Evolutionary conservation across 441 rosid genomes (phyloP).

Genomic region (Adansonia madagascariensis): DNA sequence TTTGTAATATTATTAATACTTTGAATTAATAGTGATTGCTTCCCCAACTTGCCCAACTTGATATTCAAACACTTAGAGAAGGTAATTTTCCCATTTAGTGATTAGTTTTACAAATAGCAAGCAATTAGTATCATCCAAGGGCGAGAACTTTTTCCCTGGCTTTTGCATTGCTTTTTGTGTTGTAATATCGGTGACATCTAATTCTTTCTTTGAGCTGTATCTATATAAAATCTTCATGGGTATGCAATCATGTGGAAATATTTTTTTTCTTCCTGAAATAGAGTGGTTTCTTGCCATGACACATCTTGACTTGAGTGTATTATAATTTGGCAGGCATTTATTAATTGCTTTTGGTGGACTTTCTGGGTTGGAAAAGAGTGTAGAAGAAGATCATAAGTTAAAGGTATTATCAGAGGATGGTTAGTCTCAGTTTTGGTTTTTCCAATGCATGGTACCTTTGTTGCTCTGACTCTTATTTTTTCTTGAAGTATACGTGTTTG

Average conservation of each 20-base stretch:
- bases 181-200: neutral
- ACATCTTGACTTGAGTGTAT: conserved; percentile 1
- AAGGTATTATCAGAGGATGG: conserved; percentile 49
- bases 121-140: neutral
- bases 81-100: neutral
- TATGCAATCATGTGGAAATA: neutral
- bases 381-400: conserved; percentile 68
- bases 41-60: neutral
- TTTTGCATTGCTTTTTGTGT: neutral
- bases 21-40: neutral
- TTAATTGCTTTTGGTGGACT: conserved; percentile 98
- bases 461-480: too few relatives aligned
- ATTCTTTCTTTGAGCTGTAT: neutral
- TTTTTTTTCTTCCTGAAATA: neutral
- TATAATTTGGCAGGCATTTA: conserved; percentile 60
- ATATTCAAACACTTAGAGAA: neutral
- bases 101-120: neutral
- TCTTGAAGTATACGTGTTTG: too few relatives aligned
- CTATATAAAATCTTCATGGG: neutral
- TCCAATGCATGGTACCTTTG: neutral
- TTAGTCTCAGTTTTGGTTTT: neutral
- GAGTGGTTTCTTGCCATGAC: neutral
- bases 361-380: conserved; percentile 91
- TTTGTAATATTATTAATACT: neutral
- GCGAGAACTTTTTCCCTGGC: neutral